phyloP scores from a whole-genome alignment of 331 rosid genomes.

The Quercus tomentella region DNA sequence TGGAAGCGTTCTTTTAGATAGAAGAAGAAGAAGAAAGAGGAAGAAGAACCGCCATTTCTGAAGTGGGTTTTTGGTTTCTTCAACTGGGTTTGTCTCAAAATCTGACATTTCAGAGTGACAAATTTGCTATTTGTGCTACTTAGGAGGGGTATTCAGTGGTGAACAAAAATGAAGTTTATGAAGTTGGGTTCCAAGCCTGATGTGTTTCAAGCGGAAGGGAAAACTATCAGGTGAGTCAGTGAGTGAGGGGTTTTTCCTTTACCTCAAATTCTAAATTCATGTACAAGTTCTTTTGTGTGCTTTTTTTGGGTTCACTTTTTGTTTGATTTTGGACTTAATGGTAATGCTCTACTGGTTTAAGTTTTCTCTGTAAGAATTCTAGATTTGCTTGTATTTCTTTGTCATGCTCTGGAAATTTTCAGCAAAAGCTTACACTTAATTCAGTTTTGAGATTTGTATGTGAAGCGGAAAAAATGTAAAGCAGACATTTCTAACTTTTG shows the following conservation, averaged over 20 bases:
- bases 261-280: neutral
- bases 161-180: conserved; percentile 86
- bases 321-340: neutral
- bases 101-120: conserved; percentile 15
- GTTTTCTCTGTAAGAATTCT: neutral
- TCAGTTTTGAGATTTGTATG: neutral
- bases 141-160: conserved; percentile 1
- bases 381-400: neutral
- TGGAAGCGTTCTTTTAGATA: conserved; percentile 16
- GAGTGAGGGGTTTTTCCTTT: neutral
- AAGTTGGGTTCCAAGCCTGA: conserved; percentile 95
- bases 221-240: conserved; percentile 47
- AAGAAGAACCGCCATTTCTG: conserved; percentile 23
- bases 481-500: neutral
- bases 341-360: neutral
- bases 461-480: neutral
- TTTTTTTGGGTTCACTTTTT: neutral
- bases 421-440: neutral
- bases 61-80: conserved; percentile 10
- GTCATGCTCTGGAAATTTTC: neutral
- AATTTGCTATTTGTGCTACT: neutral
- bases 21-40: conserved; percentile 7
- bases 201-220: conserved; percentile 81
- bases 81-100: conserved; percentile 8
- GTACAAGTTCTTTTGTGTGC: neutral